A percentile compares a stretch with the other conserved stretches of the same genome.
Evolutionary conservation across 2,329 filamentous ascomycete genomes (phyloP).

Genomic region (Curvularia sp.): DNA sequence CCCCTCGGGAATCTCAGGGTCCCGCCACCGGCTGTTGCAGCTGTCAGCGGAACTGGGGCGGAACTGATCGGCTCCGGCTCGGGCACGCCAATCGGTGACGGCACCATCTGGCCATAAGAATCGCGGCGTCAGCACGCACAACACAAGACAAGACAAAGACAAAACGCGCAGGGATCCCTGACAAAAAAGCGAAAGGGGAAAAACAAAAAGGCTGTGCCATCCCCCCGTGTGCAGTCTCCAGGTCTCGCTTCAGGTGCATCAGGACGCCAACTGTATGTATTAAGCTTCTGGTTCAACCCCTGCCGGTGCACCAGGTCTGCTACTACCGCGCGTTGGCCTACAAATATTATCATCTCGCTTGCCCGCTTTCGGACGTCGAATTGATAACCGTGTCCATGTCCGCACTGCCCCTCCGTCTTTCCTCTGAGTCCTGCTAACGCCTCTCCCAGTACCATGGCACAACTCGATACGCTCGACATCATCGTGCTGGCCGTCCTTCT

Average conservation of each 20-base stretch:
- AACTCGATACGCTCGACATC: constrained; percentile 95
- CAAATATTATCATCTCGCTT: constrained; percentile 41
- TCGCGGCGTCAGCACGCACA: constrained; percentile 3
- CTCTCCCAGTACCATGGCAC: constrained; percentile 72
- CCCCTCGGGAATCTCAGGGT: neutral
- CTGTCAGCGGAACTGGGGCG: constrained; percentile 15
- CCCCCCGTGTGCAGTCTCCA: neutral
- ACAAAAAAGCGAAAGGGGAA: neutral
- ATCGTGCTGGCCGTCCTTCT: constrained; percentile 87
- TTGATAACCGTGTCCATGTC: constrained; percentile 32
- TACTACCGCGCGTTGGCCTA: constrained; percentile 21
- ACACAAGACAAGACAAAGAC: neutral
- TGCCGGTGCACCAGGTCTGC: constrained; percentile 8
- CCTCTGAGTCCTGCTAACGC: constrained; percentile 20
- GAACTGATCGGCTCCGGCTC: constrained; percentile 16
- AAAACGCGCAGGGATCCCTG: neutral
- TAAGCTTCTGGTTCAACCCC: neutral
- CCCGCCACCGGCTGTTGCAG: constrained; percentile 1
- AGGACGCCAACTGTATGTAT: neutral
- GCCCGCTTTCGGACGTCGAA: constrained; percentile 35
- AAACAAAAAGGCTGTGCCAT: neutral
- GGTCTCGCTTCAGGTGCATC: neutral
- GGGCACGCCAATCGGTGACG: constrained; percentile 29
- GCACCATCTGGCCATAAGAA: constrained; percentile 31
- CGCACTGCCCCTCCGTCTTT: constrained; percentile 24